Percentiles rank a stretch among this genome's conserved stretches.
Evolutionary conservation across 2,329 filamentous ascomycete species (phyloP).

Genomic region (Madurella mycetomatis): DNA sequence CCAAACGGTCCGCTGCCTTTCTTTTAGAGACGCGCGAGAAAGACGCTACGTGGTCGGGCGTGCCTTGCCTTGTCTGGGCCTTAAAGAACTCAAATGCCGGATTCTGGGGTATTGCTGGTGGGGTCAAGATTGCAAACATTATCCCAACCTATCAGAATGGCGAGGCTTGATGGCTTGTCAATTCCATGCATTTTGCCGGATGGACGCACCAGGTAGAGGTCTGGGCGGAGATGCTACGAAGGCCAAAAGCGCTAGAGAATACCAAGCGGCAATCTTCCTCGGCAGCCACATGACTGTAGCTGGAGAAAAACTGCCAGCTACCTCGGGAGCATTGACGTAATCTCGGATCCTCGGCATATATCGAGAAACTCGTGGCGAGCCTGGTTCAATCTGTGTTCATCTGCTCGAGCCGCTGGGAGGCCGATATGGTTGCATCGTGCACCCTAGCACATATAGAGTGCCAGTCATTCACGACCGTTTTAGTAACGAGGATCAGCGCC

Average conservation of each 20-base stretch:
- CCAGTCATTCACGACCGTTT: too few species aligned
- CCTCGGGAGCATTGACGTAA: not conserved
- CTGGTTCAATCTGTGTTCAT: too few species aligned
- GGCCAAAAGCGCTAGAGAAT: not conserved
- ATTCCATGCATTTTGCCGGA: slow-evolving; percentile 16
- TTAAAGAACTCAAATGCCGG: slow-evolving; percentile 15
- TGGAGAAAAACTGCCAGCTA: not conserved
- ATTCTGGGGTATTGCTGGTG: slow-evolving; percentile 1
- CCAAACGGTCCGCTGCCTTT: not conserved
- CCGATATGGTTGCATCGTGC: too few species aligned
- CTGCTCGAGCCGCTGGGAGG: too few species aligned
- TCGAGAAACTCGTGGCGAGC: too few species aligned
- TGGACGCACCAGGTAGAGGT: not conserved
- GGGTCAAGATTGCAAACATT: slow-evolving; percentile 11
- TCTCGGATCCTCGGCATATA: not conserved
- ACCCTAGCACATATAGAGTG: too few species aligned
- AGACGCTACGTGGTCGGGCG: not conserved
- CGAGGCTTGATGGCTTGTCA: slow-evolving; percentile 1
- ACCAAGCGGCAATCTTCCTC: not conserved
- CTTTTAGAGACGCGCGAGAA: not conserved
- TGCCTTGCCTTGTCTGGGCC: not conserved
- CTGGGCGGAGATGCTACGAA: not conserved
- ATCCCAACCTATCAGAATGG: slow-evolving; percentile 16
- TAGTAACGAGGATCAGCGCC: too few species aligned
- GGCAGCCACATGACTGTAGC: not conserved